Conservation (phyloP, 345 rosid species). For the Draba incana region DNA sequence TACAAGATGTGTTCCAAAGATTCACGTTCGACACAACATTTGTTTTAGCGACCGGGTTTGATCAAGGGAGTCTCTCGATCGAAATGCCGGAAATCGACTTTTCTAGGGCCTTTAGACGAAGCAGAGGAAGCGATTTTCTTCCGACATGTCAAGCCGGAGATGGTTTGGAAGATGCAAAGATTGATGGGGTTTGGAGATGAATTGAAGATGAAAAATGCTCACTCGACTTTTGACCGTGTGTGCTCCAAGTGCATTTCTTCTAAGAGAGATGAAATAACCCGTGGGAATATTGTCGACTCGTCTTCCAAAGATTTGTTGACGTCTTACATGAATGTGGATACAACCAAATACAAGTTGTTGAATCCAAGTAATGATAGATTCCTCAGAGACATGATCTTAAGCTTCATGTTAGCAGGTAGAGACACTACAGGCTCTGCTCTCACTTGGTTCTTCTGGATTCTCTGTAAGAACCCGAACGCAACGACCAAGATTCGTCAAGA, state of each 20-base stretch:
- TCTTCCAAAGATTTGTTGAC: slow-evolving; percentile 37
- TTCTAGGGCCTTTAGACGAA: slow-evolving; percentile 46
- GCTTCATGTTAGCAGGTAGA: slow-evolving; percentile 38
- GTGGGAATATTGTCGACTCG: neutral
- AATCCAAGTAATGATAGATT: slow-evolving; percentile 28
- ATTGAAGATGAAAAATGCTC: slow-evolving; percentile 40
- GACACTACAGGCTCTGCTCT: slow-evolving; percentile 44
- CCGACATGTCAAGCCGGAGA: slow-evolving; percentile 30
- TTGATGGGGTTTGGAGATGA: slow-evolving; percentile 46
- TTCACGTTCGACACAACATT: slow-evolving; percentile 49
- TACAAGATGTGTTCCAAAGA: slow-evolving; percentile 53
- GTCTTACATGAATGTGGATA: slow-evolving; percentile 30
- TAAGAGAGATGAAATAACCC: slow-evolving; percentile 34
- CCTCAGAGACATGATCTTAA: slow-evolving; percentile 41
- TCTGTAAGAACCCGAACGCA: slow-evolving; percentile 32
- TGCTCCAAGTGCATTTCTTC: slow-evolving; percentile 31
- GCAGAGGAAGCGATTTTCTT: slow-evolving; percentile 43
- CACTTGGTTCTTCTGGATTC: slow-evolving; percentile 51
- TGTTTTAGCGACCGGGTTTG: slow-evolving; percentile 45
- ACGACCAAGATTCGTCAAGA: slow-evolving; percentile 42
- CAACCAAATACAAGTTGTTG: slow-evolving; percentile 22
- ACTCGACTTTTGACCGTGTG: slow-evolving; percentile 16
- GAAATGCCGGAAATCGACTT: slow-evolving; percentile 43
- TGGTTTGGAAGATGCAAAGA: slow-evolving; percentile 41
- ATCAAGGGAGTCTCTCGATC: slow-evolving; percentile 42